A percentile compares a stretch with the other conserved stretches of the same genome.
These are phyloP conservation scores for Prunus mira DNA, from an alignment of 306 rosid genomes.

Conservation along the genomic window DNA sequence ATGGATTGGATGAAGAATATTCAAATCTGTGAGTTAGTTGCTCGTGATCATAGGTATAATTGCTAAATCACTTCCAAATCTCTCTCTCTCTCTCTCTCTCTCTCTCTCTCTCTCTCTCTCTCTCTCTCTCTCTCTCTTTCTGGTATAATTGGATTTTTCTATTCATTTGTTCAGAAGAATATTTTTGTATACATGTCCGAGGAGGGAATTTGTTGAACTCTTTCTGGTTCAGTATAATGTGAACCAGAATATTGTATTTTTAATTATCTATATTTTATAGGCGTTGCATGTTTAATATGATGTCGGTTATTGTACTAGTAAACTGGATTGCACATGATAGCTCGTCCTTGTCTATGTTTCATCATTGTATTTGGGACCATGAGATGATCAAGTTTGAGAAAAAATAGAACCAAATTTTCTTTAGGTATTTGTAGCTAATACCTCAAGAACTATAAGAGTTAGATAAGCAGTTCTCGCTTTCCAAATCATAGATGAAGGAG, in stretches of 20 bases:
- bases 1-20: constrained; percentile 87
- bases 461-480: background rate
- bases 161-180: background rate
- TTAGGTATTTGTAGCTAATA: background rate
- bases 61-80: background rate
- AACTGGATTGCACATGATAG: background rate
- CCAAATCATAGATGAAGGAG: background rate
- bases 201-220: background rate
- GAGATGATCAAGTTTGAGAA: background rate
- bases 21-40: constrained; percentile 83
- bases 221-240: background rate
- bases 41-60: constrained; percentile 73
- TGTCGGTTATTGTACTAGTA: background rate
- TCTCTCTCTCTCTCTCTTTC: background rate
- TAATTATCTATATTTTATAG: background rate
- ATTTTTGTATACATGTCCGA: background rate
- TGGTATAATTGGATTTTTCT: background rate
- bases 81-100: background rate
- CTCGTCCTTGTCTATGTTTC: background rate
- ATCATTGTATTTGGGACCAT: background rate
- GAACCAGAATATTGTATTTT: background rate
- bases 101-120: constrained; percentile 7
- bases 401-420: background rate
- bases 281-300: background rate
- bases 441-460: background rate